These are phyloP conservation scores for Aureobasidium sp. DNA, from an alignment of 2,329 filamentous ascomycete genomes.

Conservation along the genomic window DNA sequence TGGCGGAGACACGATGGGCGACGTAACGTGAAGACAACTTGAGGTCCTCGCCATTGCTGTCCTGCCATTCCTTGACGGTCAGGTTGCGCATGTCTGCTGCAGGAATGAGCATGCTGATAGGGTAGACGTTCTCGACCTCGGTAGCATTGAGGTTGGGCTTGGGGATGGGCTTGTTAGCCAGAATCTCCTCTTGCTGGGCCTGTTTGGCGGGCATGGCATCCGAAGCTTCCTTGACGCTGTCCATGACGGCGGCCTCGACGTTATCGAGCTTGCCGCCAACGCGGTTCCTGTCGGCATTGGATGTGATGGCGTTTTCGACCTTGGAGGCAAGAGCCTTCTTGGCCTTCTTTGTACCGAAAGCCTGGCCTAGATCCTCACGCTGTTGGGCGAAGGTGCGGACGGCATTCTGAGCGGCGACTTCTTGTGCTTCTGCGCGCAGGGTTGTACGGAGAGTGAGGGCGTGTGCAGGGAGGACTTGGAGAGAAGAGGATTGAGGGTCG, in stretches of 20 bases:
- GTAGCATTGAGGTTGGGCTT: conserved; percentile 58
- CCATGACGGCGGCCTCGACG: conserved; percentile 52
- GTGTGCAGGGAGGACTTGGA: conserved; percentile 47
- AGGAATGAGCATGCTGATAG: conserved; percentile 57
- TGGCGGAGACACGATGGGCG: conserved; percentile 51
- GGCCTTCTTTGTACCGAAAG: conserved; percentile 80
- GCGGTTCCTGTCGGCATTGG: conserved; percentile 33
- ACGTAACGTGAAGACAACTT: conserved; percentile 55
- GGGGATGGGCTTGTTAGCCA: conserved; percentile 65
- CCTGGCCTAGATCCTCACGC: conserved; percentile 62
- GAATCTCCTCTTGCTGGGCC: conserved; percentile 55
- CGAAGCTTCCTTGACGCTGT: conserved; percentile 53
- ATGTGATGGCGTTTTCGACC: conserved; percentile 61
- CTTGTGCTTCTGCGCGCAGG: conserved; percentile 35
- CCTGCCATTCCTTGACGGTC: conserved; percentile 66
- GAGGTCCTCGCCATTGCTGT: conserved; percentile 51
- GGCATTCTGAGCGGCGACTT: conserved; percentile 25
- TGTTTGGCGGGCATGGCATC: conserved; percentile 59
- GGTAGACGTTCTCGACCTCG: conserved; percentile 65
- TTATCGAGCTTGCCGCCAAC: conserved; percentile 41
- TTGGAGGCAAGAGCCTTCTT: conserved; percentile 65
- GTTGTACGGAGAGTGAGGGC: conserved; percentile 47
- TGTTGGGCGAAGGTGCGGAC: conserved; percentile 44
- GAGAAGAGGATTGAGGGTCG: conserved; percentile 44
- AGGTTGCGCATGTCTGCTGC: conserved; percentile 58